phyloP scores from a whole-genome alignment of 2,329 filamentous ascomycete genomes.

The Sporothrix dimorphospora region DNA sequence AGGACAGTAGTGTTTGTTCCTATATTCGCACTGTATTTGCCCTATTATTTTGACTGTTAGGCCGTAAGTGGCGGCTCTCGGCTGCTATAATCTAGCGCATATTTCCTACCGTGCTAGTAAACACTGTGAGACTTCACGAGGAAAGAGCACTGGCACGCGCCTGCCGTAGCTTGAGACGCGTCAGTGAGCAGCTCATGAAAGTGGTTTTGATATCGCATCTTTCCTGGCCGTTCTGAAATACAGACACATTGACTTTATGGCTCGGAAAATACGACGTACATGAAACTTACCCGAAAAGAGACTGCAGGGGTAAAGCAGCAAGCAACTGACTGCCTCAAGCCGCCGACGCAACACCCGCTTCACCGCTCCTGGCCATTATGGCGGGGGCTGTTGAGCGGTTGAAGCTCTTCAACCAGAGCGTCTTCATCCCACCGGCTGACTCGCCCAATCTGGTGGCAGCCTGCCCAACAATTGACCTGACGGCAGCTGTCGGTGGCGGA shows the following conservation, averaged over 20 bases:
- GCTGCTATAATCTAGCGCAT: background rate
- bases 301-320: background rate
- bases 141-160: slow-evolving; percentile 15
- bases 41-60: too few species aligned
- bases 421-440: slow-evolving; percentile 56
- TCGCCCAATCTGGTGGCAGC: slow-evolving; percentile 66
- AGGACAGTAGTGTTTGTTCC: background rate
- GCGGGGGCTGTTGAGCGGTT: slow-evolving; percentile 36
- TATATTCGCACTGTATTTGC: background rate
- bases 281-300: background rate
- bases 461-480: slow-evolving; percentile 83
- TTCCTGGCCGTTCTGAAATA: background rate
- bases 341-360: background rate
- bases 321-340: background rate
- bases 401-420: slow-evolving; percentile 59
- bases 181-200: background rate
- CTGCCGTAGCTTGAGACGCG: slow-evolving; percentile 28
- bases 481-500: slow-evolving; percentile 70
- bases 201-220: background rate
- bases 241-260: background rate
- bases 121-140: slow-evolving; percentile 23
- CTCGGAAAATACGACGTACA: background rate
- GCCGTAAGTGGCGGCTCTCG: too few species aligned
- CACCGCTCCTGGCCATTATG: background rate
- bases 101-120: background rate